Base-by-base conservation (phyloP, 2,329 filamentous ascomycete species). In the Colletotrichum lindemuthianum region DNA sequence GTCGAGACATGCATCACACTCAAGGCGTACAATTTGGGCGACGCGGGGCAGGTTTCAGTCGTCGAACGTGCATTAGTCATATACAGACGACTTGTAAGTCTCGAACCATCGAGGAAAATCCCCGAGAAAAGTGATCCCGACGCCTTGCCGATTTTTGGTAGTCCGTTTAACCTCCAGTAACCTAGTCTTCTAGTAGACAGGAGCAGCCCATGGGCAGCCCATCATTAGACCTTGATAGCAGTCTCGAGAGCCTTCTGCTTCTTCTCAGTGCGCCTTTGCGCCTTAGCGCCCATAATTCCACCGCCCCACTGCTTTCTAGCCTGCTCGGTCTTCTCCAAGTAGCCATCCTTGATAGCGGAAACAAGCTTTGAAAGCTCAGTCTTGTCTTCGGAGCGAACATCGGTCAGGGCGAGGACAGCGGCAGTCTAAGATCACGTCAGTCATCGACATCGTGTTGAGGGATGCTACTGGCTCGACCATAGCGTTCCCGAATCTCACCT, bases 251-350 rank as follows among this genome's bases (percentile, higher is more conserved):
- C 93, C 91, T 97, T 97, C 84, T 91, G 88, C 87, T 92, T 93
- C 92, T 97, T 97, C 82, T 84, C 82, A 69, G 83, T 86, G 77
- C 84, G 84, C 83, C 86, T 88, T 82, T 88, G 89, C 78, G 96
- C 94, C 92, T 99, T 99, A 80, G 90, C 87, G 77, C 96, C 86
- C 94, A 99, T 97, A 86, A 99, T 97, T 83, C 96, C 96, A 88
- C 96, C 96, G 86, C 96, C 96, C 96, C 96, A 99, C 85, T 95
- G 92, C 81, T 91, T 90, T 83, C 93, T 91, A 76, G 88, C 83
- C 79, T 93, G 91, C 85, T 98, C 95, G 81, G 92, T 92, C 89
- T 97, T 96, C 83, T 96, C 93, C 76, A 92, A 84, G 89, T 97
- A 99, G 73, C 95, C 96, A 77, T 98, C 95, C 91, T 99, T 98